Evolutionary conservation across 202 grass and related monocot genomes (phyloP).

Genomic region (Schoenoplectus triqueter): DNA sequence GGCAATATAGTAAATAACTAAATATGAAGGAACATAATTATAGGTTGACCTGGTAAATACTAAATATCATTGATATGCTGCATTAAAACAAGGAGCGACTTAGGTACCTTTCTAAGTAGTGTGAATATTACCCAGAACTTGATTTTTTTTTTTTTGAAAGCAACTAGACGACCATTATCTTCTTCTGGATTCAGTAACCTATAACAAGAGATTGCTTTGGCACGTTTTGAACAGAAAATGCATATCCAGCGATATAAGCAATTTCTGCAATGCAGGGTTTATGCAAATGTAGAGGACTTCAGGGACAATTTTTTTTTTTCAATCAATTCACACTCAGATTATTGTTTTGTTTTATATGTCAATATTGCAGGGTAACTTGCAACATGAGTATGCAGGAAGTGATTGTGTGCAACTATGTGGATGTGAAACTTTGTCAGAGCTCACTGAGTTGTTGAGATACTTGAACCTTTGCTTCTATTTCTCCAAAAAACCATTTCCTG

Average conservation of each 20-base stretch:
- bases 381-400: slow-evolving; percentile 56
- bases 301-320: neutral
- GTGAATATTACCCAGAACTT: neutral
- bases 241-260: neutral
- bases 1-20: neutral
- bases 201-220: neutral
- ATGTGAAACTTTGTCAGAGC: slow-evolving; percentile 51
- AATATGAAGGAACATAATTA: neutral
- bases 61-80: neutral
- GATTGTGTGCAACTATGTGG: slow-evolving; percentile 54
- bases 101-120: neutral
- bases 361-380: slow-evolving; percentile 62
- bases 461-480: slow-evolving; percentile 71
- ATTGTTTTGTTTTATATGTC: slow-evolving; percentile 1
- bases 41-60: neutral
- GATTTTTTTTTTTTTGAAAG: neutral
- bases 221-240: neutral
- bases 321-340: slow-evolving; percentile 4
- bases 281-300: neutral
- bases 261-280: neutral
- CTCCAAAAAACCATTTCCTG: slow-evolving; percentile 68
- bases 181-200: neutral
- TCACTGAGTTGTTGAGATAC: slow-evolving; percentile 60
- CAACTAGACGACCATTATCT: neutral
- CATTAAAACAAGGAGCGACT: slow-evolving; percentile 1